Base-by-base conservation (phyloP, 352 stramenopile genomes). In the Blastocystis sp. region DNA sequence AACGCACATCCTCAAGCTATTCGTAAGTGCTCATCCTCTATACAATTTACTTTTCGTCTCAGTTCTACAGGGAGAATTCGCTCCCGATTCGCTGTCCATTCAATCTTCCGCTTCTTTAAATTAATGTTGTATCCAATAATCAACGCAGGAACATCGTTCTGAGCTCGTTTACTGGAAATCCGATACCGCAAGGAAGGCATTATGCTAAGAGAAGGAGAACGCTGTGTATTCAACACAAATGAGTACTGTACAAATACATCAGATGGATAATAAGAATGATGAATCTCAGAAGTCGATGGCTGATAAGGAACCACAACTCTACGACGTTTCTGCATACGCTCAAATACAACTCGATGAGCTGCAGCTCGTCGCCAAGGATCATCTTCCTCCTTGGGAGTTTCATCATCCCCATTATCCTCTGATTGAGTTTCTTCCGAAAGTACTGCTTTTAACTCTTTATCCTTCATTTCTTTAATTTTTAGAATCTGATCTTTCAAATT, bases 301-400 rank as follows among this genome's bases (percentile, higher is more conserved):
- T 75, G 65, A 43, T 57, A 75, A 4, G 65, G 65, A 27, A 75
- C 57, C 24, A 75, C 65, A 19, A 75, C 65, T 12, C 65, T 11
- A n/a, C 65, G 27, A 16, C 65, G 32, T 27, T 75, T 37, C 65
- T 56, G 65, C 32, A 75, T 51, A 37, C 32, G 6, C 12, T 75
- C 39, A 21, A 52, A 56, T 16, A 27, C 16, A 21, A 35, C 4
- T 9, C 43, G 37, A 37, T 75, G 65, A 19, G n/a, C 14, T 43
- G 35, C 11, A 1, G 39, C 65, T 12, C 12, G 9, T 21, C 16
- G 7, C 65, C 65, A 75, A 2, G 65, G 65, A 27, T 46, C 61
- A 39, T 21, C 35, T 56, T 75, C 32, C 4, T n/a, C 19, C 59
- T 43, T 16, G 6, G 14, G 5, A 6, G 14, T 6, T 19, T 71